phyloP scores from a whole-genome alignment of 73 alveolate genomes.

The Paramecium sonneborni region DNA sequence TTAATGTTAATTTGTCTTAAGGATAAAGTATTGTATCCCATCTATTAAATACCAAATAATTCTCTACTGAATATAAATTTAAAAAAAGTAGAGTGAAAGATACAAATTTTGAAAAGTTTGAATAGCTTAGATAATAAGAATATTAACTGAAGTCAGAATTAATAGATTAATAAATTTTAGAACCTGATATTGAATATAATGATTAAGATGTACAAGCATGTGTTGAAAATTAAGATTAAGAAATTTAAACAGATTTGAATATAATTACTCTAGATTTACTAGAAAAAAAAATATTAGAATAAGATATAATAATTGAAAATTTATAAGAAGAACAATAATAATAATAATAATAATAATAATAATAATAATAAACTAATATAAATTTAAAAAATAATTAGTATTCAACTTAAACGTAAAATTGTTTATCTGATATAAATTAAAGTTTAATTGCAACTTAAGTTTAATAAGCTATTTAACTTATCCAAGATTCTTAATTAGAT shows the following conservation, averaged over 20 bases:
- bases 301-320: not conserved
- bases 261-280: not conserved
- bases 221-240: not conserved
- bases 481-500: not conserved
- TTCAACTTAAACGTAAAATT: not conserved
- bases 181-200: not conserved
- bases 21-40: slow-evolving; percentile 40
- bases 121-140: not conserved
- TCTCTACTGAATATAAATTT: not conserved
- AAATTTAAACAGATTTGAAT: not conserved
- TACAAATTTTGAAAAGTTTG: slow-evolving; percentile 13
- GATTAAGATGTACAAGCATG: not conserved
- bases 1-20: not conserved
- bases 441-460: not conserved
- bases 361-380: not conserved
- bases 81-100: not conserved
- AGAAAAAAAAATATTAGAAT: not conserved
- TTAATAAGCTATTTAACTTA: not conserved
- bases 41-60: not conserved
- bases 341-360: too few relatives aligned
- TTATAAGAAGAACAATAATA: not conserved
- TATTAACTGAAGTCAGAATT: not conserved
- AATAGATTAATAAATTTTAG: not conserved
- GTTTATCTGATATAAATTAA: not conserved
- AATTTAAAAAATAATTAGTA: not conserved